Base-by-base conservation (phyloP, 2,329 filamentous ascomycete species). In the Leptographium wingfieldii region DNA sequence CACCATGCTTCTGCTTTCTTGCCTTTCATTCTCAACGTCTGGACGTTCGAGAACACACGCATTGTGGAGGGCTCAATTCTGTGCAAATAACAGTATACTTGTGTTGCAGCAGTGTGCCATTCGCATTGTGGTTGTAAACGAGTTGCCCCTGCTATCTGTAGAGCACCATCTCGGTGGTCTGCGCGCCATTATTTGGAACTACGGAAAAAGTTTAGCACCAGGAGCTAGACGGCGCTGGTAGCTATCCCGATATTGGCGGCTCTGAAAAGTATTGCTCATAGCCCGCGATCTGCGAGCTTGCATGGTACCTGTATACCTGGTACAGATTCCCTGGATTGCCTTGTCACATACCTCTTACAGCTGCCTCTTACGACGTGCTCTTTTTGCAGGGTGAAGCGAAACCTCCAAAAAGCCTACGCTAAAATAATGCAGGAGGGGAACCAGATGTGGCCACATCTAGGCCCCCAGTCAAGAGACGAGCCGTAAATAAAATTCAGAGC, bases 401-500 rank as follows among this genome's bases (percentile, higher is more conserved):
- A 16, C 38, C 14, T 7, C 16, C 12, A 2, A n/a, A 46, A 38
- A 3, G 63, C 68, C 58, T 63, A 69, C 59, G 68, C 71, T 3
- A 69, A 66, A 53, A 71, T 62, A 12, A 64, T 57, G 58, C 71
- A 73, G 3, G 70, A 69, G 2, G 70, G 72, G 5, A 69, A 73
- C 80, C 80, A 83, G 58, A 83, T 80, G 64, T 79, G 83, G 2
- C 80, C 76, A 58, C 83, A 82, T 61, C 77, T 77, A 0, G 80
- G 80, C 0, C 80, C 80, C 80, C 80, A 84, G 64, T 78, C 76
- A 48, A 84, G 68, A 1, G 76, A 68, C 16, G 70, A 67, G 0
- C 78, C 77, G 63, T 83, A 83, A 68, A 84, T 83, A 64, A 83
- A 83, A 65, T 83, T 82, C 0, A 80, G 80, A 2, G 80, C 79